phyloP scores from a whole-genome alignment of 352 stramenopile genomes.

The Pythium aquatile region DNA sequence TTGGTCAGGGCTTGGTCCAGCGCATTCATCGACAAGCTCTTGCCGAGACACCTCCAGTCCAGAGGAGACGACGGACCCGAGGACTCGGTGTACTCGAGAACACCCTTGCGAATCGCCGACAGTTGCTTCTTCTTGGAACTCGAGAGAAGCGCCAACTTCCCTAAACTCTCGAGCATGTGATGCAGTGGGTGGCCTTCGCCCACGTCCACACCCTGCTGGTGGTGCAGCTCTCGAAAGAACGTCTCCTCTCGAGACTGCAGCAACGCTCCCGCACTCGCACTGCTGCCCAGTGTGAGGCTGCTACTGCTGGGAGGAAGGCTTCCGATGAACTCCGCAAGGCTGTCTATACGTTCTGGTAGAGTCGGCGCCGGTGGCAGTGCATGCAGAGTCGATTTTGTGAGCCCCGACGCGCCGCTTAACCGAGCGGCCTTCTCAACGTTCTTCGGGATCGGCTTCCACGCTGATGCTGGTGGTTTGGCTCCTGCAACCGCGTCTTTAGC shows the following conservation, averaged over 20 bases:
- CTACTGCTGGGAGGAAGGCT: neutral
- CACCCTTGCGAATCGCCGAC: slow-evolving; percentile 33
- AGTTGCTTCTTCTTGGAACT: slow-evolving; percentile 41
- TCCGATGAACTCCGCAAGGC: slow-evolving; percentile 37
- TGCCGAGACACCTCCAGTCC: slow-evolving; percentile 19
- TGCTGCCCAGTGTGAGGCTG: neutral
- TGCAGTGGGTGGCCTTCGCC: slow-evolving; percentile 53
- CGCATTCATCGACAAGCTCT: slow-evolving; percentile 37
- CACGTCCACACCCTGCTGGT: slow-evolving; percentile 43
- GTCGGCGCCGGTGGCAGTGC: slow-evolving; percentile 42
- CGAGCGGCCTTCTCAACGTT: neutral
- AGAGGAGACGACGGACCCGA: neutral
- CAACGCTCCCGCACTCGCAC: neutral
- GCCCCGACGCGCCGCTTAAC: slow-evolving; percentile 11
- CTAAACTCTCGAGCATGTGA: slow-evolving; percentile 69
- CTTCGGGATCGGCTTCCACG: slow-evolving; percentile 53
- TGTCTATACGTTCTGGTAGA: slow-evolving; percentile 60
- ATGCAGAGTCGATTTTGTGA: slow-evolving; percentile 18
- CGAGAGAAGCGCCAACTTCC: slow-evolving; percentile 38
- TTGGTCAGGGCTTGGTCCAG: slow-evolving; percentile 39
- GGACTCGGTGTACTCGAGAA: slow-evolving; percentile 13
- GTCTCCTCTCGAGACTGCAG: slow-evolving; percentile 45
- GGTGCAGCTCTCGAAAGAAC: slow-evolving; percentile 72
- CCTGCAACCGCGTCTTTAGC: neutral
- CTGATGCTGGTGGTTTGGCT: slow-evolving; percentile 47